Percentiles rank a stretch among this genome's conserved stretches.
phyloP scores from a whole-genome alignment of 2,329 filamentous ascomycete genomes.

The Diaporthe velutina region DNA sequence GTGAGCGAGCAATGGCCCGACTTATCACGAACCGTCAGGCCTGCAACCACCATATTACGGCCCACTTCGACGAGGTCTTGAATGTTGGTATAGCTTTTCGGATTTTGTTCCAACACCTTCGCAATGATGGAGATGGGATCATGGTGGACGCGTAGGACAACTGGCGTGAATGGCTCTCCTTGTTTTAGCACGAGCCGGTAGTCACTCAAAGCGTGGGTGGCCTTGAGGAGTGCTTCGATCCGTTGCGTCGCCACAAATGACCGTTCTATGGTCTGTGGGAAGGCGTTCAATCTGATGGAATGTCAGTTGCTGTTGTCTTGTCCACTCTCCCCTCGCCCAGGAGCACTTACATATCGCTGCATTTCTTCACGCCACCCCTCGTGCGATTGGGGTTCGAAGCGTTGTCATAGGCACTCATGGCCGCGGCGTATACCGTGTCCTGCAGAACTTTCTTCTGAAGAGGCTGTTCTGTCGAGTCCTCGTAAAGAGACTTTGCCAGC shows the following conservation, averaged over 20 bases:
- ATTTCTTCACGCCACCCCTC: slow-evolving; percentile 82
- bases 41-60: slow-evolving; percentile 73
- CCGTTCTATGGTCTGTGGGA: slow-evolving; percentile 68
- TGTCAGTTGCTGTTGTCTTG: not conserved
- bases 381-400: slow-evolving; percentile 85
- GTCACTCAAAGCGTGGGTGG: slow-evolving; percentile 80
- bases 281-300: slow-evolving; percentile 69
- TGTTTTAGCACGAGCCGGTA: slow-evolving; percentile 85
- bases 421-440: slow-evolving; percentile 71
- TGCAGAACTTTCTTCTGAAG: slow-evolving; percentile 66
- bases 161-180: slow-evolving; percentile 83
- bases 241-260: slow-evolving; percentile 65
- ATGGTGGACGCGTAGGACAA: slow-evolving; percentile 80
- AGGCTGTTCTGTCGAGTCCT: slow-evolving; percentile 62
- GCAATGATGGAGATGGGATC: slow-evolving; percentile 81
- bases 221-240: slow-evolving; percentile 74
- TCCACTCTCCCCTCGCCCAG: slow-evolving; percentile 30
- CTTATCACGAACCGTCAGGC: slow-evolving; percentile 56
- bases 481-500: slow-evolving; percentile 73
- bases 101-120: slow-evolving; percentile 82
- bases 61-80: slow-evolving; percentile 80
- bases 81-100: slow-evolving; percentile 78
- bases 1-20: slow-evolving; percentile 43
- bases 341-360: slow-evolving; percentile 78
- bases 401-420: slow-evolving; percentile 82